Evolutionary conservation across 305 asterid species (phyloP).

Genomic region (Solanum hybrid): DNA sequence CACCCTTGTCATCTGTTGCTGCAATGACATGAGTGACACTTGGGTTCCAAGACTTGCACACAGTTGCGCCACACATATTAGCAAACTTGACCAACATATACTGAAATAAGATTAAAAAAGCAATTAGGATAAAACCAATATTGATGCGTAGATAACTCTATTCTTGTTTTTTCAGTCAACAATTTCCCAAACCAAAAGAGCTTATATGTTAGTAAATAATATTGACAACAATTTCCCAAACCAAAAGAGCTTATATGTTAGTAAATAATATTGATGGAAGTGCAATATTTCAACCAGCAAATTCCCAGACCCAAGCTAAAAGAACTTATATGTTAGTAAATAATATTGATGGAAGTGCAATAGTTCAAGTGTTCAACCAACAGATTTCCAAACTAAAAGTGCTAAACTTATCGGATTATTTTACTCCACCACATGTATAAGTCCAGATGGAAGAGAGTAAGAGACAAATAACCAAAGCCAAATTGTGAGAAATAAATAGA

Average conservation of each 20-base stretch:
- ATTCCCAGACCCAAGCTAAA: background rate
- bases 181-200: background rate
- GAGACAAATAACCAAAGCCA: background rate
- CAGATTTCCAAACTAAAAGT: background rate
- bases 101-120: conserved; percentile 24
- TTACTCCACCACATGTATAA: background rate
- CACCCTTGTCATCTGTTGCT: conserved; percentile 69
- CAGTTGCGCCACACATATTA: conserved; percentile 48
- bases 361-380: background rate
- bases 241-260: too few species aligned
- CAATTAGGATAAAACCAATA: conserved; percentile 7
- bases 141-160: background rate
- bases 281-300: background rate
- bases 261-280: background rate
- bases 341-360: background rate
- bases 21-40: conserved; percentile 81
- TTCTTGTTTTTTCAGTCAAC: background rate
- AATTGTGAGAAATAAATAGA: background rate
- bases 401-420: background rate
- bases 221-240: too few species aligned
- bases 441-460: background rate
- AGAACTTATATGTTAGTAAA: background rate
- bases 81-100: conserved; percentile 45
- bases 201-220: too few species aligned
- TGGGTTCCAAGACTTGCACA: conserved; percentile 63